Evolutionary conservation across 345 rosid genomes (phyloP).

Genomic region (Tarenaya hassleriana): DNA sequence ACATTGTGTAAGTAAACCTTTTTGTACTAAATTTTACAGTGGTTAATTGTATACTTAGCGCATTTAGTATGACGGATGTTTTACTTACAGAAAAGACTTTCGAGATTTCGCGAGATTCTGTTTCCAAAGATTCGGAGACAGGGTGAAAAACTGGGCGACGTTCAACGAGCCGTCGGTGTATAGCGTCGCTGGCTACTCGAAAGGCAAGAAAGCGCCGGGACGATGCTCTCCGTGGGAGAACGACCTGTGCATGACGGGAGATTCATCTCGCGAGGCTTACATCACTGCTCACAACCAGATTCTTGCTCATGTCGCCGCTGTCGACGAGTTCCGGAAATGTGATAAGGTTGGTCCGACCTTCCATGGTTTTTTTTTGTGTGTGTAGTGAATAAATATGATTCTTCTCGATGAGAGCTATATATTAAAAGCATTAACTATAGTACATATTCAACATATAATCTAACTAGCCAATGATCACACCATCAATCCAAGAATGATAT

Average conservation of each 20-base stretch:
- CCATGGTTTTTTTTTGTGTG: too few species aligned
- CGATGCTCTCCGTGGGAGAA: slow-evolving; percentile 13
- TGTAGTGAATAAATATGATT: too few species aligned
- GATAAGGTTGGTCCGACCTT: slow-evolving; percentile 1
- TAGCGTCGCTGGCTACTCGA: slow-evolving; percentile 23
- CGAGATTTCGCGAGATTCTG: slow-evolving; percentile 24
- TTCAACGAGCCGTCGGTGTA: slow-evolving; percentile 30
- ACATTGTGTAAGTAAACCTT: slow-evolving; percentile 20
- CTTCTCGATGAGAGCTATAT: too few species aligned
- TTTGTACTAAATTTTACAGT: not conserved
- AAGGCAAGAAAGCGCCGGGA: slow-evolving; percentile 30
- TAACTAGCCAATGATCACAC: too few species aligned
- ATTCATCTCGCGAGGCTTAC: slow-evolving; percentile 25
- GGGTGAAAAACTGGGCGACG: slow-evolving; percentile 30
- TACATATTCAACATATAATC: too few species aligned
- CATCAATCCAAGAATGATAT: too few species aligned
- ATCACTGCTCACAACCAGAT: slow-evolving; percentile 20
- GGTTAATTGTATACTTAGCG: too few species aligned
- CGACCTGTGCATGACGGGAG: slow-evolving; percentile 7
- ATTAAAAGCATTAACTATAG: too few species aligned
- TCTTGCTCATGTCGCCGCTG: slow-evolving; percentile 30
- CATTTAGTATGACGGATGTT: too few species aligned
- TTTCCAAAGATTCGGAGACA: slow-evolving; percentile 22
- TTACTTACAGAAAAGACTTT: slow-evolving; percentile 20
- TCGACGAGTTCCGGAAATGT: slow-evolving; percentile 25